Evolutionary conservation across 331 rosid species (phyloP).

Genomic region (Pyrus hybrid): DNA sequence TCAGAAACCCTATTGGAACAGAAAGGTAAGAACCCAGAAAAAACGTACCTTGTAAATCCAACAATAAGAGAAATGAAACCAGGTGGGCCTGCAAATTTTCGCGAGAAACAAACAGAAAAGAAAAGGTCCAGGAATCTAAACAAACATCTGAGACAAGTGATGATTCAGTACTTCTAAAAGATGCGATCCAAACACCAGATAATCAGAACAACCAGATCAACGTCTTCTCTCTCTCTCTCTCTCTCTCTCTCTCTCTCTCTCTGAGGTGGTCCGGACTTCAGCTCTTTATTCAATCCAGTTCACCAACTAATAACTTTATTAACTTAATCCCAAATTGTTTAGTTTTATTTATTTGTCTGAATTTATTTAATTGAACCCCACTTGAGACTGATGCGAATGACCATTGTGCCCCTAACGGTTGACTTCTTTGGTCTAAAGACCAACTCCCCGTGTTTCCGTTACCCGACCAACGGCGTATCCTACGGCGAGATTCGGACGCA

Average conservation of each 20-base stretch:
- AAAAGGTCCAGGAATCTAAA: neutral
- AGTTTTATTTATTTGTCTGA: neutral
- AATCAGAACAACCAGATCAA: constrained; percentile 24
- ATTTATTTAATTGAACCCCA: neutral
- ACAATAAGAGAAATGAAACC: constrained; percentile 7
- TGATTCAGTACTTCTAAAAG: neutral
- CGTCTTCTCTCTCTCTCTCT: neutral
- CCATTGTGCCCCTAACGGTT: constrained; percentile 29
- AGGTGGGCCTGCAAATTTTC: constrained; percentile 5
- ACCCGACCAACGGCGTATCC: constrained; percentile 11
- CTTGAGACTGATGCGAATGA: neutral
- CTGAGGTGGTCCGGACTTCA: constrained; percentile 31
- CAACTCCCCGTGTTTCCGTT: neutral
- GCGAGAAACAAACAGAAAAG: constrained; percentile 7
- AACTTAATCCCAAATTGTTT: constrained; percentile 9
- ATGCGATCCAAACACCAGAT: neutral
- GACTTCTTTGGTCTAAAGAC: constrained; percentile 10
- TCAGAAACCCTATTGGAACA: neutral
- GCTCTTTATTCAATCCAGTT: constrained; percentile 45
- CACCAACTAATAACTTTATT: constrained; percentile 13
- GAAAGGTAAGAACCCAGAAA: neutral
- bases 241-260: neutral
- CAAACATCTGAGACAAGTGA: neutral
- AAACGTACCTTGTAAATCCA: neutral
- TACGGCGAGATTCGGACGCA: neutral